Base-by-base conservation (phyloP, 1,284 basidiomycete genomes). In the Sporisorium sorghi region DNA sequence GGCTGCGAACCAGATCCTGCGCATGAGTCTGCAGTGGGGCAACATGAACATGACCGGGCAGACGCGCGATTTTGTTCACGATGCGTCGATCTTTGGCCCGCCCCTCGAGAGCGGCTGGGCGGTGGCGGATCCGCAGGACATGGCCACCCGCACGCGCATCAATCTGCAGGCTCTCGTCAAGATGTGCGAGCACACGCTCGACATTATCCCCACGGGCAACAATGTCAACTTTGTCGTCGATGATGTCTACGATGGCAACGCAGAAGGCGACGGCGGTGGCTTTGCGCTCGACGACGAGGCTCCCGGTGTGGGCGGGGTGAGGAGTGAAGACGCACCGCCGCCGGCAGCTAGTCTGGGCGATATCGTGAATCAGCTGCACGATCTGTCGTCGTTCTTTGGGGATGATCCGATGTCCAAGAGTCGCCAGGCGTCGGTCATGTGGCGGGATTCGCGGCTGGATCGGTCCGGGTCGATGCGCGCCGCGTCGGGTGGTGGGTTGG, bases 1-100 rank as follows among this genome's bases (percentile, higher is more conserved):
- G 39, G 88, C 90, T 5, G 91, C 92, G 0, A 91, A 91, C 63
- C 91, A 93, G 76, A 91, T 94, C n/a, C 86, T 94, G 40, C 89
- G 90, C 9, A 93, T 92, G 92, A 94, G 91, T 59, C 62, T 79
- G 46, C 79, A 78, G 51, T 80, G 74, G 76, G 69, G 77, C 49
- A 73, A 73, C 32, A 68, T 62, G 69, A 32, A 56, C 21, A 32
- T 63, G 2, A 49, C 43, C 14, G 61, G 66, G 8, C 68, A 61
- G 43, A 57, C 53, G 19, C 53, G 72, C 12, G 77, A 79, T 53
- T 77, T 77, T 49, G 70, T 73, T 5, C 71, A 64, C 30, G 74
- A 75, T n/a, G 66, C 68, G 17, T 58, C 69, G 19, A 74, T 81
- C 44, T 80, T 82, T 49, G 81, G 81, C 23, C 57, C 75, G 28